A percentile compares a stretch with the other conserved stretches of the same genome.
phyloP scores from a whole-genome alignment of 352 stramenopile genomes.

The Phytophthora litchii region DNA sequence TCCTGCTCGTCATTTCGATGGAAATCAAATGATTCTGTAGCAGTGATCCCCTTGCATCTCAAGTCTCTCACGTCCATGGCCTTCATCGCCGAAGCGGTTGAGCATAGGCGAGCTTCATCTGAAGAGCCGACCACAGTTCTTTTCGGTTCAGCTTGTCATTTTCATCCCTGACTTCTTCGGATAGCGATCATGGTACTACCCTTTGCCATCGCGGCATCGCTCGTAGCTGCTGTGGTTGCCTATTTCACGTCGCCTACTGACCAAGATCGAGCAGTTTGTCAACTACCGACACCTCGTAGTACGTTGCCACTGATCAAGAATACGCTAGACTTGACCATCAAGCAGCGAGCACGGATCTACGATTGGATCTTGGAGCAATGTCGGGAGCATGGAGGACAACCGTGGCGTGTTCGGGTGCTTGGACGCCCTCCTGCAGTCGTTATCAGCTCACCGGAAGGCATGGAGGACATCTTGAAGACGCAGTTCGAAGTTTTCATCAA shows the following conservation, averaged over 20 bases:
- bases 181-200: constrained; percentile 10
- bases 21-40: not conserved
- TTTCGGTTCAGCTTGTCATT: constrained; percentile 19
- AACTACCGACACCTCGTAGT: constrained; percentile 47
- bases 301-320: constrained; percentile 63
- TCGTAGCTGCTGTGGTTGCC: constrained; percentile 26
- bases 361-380: constrained; percentile 69
- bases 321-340: constrained; percentile 52
- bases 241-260: constrained; percentile 33
- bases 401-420: constrained; percentile 49
- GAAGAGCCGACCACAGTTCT: not conserved
- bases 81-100: not conserved
- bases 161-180: not conserved
- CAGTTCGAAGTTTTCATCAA: constrained; percentile 83
- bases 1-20: not conserved
- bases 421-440: constrained; percentile 47
- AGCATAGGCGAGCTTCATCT: not conserved
- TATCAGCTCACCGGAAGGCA: constrained; percentile 41
- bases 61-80: not conserved
- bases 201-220: constrained; percentile 30
- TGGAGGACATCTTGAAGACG: constrained; percentile 67
- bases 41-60: not conserved
- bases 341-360: constrained; percentile 54
- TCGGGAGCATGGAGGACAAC: constrained; percentile 37
- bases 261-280: constrained; percentile 32